Base-by-base conservation (phyloP, 768 basidiomycete genomes). In the Paxillus ammoniavirescens region DNA sequence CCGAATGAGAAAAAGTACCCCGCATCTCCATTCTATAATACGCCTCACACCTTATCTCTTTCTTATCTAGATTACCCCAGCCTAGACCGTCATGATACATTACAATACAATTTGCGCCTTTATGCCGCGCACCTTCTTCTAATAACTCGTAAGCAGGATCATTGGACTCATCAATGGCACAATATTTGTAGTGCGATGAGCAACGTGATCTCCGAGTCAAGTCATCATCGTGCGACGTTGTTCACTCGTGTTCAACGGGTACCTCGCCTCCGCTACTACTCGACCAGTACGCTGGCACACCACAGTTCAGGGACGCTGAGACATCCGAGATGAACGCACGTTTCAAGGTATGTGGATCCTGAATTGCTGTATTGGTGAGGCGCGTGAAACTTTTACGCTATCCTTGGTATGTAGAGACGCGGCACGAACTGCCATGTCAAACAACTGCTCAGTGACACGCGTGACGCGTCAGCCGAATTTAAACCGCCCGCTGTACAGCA, bases 11-110 rank as follows among this genome's bases (percentile, higher is more conserved):
- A 23, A 45, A 46, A 54, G 30, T 55, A 59, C 66, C 66, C 66
- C 66, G 47, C 65, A 67, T 58, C 48, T 55, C 48, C 47, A 46
- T 31, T 45, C 18, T 15, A 26, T 26, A 2, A 26, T 26, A 42
- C 18, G 44, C 36, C 31, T 45, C 37, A 50, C 47, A 49, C 60
- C 60, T 65, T 65, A 62, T 65, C 58, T 55, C 38, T 15, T 26
- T n/a, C 43, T 45, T 55, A 66, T 65, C 65, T 55, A 56, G 59
- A 59, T 63, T 65, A 61, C 65, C 65, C 64, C 64, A 47, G 60
- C 52, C 55, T 64, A 56, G 65, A 55, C 37, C 54, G 37, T 58
- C 35, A 40, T 54, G 44, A 52, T 36, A 21, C 37, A 38, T 26
- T 13, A 50, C 46, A 47, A 28, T 44, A 30, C 50, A 59, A 40